phyloP scores from a whole-genome alignment of 1,284 basidiomycete genomes.

The Rhodotorula sp. region DNA sequence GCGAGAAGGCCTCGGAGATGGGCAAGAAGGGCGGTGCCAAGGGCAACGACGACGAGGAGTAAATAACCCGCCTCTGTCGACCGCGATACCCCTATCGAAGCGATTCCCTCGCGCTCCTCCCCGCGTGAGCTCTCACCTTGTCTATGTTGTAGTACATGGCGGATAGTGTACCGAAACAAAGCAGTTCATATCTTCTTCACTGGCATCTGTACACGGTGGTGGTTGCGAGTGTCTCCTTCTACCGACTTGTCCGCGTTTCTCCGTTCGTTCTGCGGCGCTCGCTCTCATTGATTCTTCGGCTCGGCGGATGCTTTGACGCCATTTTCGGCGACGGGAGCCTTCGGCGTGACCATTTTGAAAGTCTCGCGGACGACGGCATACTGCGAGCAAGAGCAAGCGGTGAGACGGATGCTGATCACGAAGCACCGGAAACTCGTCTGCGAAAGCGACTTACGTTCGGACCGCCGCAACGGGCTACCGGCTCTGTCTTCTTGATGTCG shows the following conservation, averaged over 20 bases:
- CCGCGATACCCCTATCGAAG: background rate
- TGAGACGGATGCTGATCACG: background rate
- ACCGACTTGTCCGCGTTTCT: too few species aligned
- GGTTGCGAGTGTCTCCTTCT: too few species aligned
- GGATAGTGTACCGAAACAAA: background rate
- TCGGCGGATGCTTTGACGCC: background rate
- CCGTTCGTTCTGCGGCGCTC: too few species aligned
- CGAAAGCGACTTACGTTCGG: background rate
- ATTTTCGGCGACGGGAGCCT: background rate
- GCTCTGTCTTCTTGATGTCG: background rate
- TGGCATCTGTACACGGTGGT: too few species aligned
- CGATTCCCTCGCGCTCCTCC: background rate
- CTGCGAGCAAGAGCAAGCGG: background rate
- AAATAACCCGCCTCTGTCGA: background rate
- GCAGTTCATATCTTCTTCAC: background rate
- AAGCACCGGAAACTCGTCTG: background rate
- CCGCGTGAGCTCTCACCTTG: background rate
- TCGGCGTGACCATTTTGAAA: slow-evolving; percentile 4
- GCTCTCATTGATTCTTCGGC: background rate
- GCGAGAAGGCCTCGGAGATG: slow-evolving; percentile 31
- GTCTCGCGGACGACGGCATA: background rate
- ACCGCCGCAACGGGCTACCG: background rate
- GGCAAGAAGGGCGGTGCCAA: slow-evolving; percentile 12
- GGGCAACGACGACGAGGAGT: slow-evolving; percentile 10
- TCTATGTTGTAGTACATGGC: background rate